Evolutionary conservation across 2,329 filamentous ascomycete species (phyloP).

Genomic region (Penicillium sp.): DNA sequence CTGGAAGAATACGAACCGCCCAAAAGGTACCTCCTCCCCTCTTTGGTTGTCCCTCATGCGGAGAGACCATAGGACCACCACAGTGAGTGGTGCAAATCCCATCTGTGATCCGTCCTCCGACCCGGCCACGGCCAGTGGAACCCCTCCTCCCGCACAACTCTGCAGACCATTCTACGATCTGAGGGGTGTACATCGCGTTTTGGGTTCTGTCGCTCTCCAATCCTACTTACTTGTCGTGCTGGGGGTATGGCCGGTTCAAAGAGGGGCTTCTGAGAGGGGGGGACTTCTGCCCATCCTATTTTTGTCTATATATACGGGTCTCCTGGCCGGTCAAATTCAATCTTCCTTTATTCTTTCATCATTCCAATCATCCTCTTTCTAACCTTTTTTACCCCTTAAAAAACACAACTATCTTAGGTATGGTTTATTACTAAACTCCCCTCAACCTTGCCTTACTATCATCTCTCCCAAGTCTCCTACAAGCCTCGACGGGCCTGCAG

Average conservation of each 20-base stretch:
- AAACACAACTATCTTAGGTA: conserved; percentile 7
- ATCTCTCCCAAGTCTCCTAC: not conserved
- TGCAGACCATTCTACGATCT: conserved; percentile 9
- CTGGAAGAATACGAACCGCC: conserved; percentile 15
- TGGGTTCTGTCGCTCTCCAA: conserved; percentile 14
- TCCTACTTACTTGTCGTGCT: not conserved
- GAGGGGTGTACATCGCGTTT: conserved; percentile 19
- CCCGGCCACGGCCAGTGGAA: conserved; percentile 4
- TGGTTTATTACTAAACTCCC: conserved; percentile 2
- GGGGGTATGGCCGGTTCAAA: conserved; percentile 2
- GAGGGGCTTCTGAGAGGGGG: conserved; percentile 14
- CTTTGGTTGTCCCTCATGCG: conserved; percentile 26
- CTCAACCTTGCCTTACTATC: not conserved
- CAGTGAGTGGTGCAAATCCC: conserved; percentile 17
- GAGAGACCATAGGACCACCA: conserved; percentile 15
- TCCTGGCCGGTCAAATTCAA: conserved; percentile 1
- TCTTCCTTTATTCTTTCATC: conserved; percentile 6
- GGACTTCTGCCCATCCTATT: not conserved
- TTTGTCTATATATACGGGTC: conserved; percentile 14
- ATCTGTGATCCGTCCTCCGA: conserved; percentile 20
- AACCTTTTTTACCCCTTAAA: not conserved
- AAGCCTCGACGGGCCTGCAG: conserved; percentile 9
- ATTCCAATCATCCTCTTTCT: conserved; percentile 6
- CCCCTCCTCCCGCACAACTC: not conserved
- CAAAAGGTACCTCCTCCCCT: conserved; percentile 11